Conservation (phyloP, 148 eudicot genomes). For the Vaccinium macrocarpon region DNA sequence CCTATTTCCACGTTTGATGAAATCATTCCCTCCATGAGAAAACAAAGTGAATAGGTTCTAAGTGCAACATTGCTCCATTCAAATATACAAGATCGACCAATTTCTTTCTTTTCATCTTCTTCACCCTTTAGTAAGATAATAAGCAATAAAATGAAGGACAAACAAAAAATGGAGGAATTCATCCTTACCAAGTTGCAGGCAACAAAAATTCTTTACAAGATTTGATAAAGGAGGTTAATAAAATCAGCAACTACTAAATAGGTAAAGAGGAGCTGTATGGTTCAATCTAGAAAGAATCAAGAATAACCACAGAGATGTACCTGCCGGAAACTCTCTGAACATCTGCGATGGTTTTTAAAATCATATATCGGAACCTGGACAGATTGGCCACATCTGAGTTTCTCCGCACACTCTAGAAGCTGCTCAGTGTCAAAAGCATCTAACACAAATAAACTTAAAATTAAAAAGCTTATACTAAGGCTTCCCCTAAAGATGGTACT, state of each 20-base stretch:
- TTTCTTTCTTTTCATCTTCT: background rate
- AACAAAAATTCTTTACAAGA: background rate
- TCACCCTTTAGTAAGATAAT: background rate
- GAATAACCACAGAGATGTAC: conserved; percentile 29
- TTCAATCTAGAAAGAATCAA: background rate
- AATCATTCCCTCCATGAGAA: background rate
- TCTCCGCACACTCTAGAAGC: conserved; percentile 73
- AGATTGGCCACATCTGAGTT: conserved; percentile 61
- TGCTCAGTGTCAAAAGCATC: conserved; percentile 99
- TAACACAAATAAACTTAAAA: conserved; percentile 23
- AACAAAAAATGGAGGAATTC: background rate
- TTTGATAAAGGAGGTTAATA: background rate
- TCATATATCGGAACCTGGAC: conserved; percentile 93
- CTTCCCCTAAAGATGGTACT: background rate
- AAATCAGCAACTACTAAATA: background rate
- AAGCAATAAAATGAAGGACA: background rate
- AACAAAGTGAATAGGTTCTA: background rate
- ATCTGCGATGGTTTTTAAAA: conserved; percentile 85
- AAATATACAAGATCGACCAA: background rate
- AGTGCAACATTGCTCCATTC: background rate
- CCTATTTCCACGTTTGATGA: background rate
- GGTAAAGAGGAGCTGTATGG: background rate
- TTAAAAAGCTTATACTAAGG: background rate
- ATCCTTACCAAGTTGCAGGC: background rate
- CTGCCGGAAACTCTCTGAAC: conserved; percentile 84